These are phyloP conservation scores for Xerocomus brunneocitrinus DNA, from an alignment of 768 basidiomycete genomes.

Conservation along the genomic window DNA sequence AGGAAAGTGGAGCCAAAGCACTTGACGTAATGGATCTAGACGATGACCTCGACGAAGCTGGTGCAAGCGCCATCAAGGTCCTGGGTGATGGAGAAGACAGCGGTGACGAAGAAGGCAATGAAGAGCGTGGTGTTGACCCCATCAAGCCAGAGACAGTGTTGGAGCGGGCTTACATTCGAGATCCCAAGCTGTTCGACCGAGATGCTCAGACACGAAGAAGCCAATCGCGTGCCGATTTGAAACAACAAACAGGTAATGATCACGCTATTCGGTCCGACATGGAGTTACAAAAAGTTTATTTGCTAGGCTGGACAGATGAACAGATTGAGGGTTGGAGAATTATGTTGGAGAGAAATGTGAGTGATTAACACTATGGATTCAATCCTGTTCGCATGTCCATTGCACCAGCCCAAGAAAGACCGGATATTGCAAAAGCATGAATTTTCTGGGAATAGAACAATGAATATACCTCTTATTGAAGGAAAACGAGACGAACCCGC, in stretches of 20 bases:
- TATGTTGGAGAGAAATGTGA: conserved; percentile 85
- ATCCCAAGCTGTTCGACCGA: conserved; percentile 72
- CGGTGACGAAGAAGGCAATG: conserved; percentile 35
- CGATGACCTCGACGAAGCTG: conserved; percentile 49
- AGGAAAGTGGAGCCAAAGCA: conserved; percentile 36
- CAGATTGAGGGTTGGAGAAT: conserved; percentile 92
- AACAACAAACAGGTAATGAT: conserved; percentile 57
- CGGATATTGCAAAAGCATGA: conserved; percentile 72
- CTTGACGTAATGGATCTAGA: conserved; percentile 40
- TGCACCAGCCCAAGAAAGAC: conserved; percentile 62
- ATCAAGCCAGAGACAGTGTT: conserved; percentile 56
- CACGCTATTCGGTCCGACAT: neutral
- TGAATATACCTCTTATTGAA: conserved; percentile 2
- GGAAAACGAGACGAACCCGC: conserved; percentile 2
- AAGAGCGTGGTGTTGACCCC: conserved; percentile 21
- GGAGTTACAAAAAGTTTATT: neutral
- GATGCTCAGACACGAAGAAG: conserved; percentile 69
- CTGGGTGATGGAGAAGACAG: conserved; percentile 56
- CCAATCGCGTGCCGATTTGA: conserved; percentile 62
- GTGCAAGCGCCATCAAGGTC: conserved; percentile 40
- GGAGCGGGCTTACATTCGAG: conserved; percentile 71
- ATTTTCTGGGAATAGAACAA: conserved; percentile 58
- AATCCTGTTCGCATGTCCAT: conserved; percentile 6
- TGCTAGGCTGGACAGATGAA: conserved; percentile 67
- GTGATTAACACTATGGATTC: conserved; percentile 27